phyloP scores from a whole-genome alignment of 768 basidiomycete genomes.

The Podaxis sp. region DNA sequence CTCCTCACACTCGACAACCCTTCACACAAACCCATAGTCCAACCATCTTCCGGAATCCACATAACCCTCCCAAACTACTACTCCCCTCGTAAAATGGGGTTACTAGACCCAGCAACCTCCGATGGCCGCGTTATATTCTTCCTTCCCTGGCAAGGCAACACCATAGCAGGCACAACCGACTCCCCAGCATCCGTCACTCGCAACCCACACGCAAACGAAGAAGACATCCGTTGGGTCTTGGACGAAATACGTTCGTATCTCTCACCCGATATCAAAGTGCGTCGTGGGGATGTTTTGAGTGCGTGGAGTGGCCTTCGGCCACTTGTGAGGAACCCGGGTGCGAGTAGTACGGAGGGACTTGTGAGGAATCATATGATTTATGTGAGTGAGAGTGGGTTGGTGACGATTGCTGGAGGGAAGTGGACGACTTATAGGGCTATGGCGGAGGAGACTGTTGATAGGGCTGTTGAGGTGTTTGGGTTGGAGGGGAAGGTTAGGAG shows the following conservation, averaged over 20 bases:
- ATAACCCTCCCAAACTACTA: conserved; percentile 98
- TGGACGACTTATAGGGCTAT: conserved; percentile 98
- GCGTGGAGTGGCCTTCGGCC: conserved; percentile 95
- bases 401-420: conserved; percentile 93
- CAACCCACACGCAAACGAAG: conserved; percentile 82
- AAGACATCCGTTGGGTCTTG: conserved; percentile 95
- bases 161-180: conserved; percentile 97
- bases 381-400: conserved; percentile 62
- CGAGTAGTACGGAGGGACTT: conserved; percentile 71
- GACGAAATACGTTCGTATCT: conserved; percentile 91
- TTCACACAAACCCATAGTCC: conserved; percentile 78
- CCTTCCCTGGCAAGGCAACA: conserved; percentile 97
- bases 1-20: conserved; percentile 80
- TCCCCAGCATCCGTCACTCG: conserved; percentile 64
- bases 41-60: conserved; percentile 90
- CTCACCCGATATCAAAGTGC: conserved; percentile 87
- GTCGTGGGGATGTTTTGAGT: conserved; percentile 90
- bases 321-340: conserved; percentile 75
- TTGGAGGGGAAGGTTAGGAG: conserved; percentile 50
- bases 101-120: conserved; percentile 91
- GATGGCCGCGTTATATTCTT: conserved; percentile 99
- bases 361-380: conserved; percentile 94
- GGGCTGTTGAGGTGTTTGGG: conserved; percentile 74
- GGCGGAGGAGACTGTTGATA: conserved; percentile 93
- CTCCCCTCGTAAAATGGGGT: conserved; percentile 90